These are phyloP conservation scores for Rhodotorula graminis DNA, from an alignment of 768 basidiomycete genomes.

Conservation along the genomic window DNA sequence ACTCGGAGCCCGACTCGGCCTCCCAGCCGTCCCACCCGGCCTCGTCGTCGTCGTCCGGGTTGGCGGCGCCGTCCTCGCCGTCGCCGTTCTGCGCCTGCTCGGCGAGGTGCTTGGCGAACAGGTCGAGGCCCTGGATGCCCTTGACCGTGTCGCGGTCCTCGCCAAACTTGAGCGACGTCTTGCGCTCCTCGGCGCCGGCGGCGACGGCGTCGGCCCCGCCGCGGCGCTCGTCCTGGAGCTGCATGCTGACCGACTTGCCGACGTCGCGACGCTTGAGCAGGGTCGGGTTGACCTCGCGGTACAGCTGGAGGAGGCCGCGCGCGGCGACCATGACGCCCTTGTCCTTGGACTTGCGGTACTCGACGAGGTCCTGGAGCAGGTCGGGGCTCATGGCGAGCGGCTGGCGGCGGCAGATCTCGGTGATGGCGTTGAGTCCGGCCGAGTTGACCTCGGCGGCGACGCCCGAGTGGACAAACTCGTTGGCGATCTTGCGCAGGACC, in stretches of 20 bases:
- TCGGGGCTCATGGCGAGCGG: constrained; percentile 98
- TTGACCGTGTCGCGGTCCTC: constrained; percentile 67
- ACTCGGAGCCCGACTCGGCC: constrained; percentile 40
- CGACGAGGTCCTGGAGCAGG: constrained; percentile 81
- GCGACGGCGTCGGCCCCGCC: constrained; percentile 7
- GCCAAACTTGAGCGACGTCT: constrained; percentile 64
- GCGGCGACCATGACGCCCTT: constrained; percentile 88
- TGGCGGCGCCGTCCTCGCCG: constrained; percentile 55
- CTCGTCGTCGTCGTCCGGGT: constrained; percentile 57
- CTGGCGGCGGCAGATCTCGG: constrained; percentile 89
- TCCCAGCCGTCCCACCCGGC: constrained; percentile 78
- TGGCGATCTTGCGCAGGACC: constrained; percentile 81
- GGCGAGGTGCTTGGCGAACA: constrained; percentile 65
- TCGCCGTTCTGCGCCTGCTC: constrained; percentile 61
- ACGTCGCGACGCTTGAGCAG: constrained; percentile 84
- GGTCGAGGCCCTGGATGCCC: constrained; percentile 82
- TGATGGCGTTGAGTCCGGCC: constrained; percentile 90
- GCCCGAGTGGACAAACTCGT: constrained; percentile 95
- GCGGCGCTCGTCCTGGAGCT: background rate
- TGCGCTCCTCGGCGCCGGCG: constrained; percentile 38
- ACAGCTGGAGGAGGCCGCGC: constrained; percentile 78
- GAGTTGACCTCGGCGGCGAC: constrained; percentile 92
- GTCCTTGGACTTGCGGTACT: constrained; percentile 91
- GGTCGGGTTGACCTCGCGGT: constrained; percentile 91
- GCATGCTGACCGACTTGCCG: constrained; percentile 80